Conservation (phyloP, 345 rosid species). For the Linum lewisii region DNA sequence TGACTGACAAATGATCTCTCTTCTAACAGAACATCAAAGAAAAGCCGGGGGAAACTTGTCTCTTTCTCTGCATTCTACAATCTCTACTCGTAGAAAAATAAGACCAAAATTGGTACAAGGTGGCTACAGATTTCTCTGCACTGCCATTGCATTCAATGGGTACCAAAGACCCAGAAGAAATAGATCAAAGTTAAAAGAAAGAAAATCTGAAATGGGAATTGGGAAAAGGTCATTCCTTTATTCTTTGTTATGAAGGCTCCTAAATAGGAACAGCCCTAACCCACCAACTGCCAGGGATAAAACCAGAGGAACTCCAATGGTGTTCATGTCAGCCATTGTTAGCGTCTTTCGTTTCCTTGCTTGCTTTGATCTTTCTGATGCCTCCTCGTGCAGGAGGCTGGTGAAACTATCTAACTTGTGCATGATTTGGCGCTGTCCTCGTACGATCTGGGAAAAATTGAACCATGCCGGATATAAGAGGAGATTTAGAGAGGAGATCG, state of each 20-base stretch:
- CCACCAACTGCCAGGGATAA: conserved; percentile 52
- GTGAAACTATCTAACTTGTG: conserved; percentile 58
- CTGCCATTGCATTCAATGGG: neutral
- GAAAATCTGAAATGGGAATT: neutral
- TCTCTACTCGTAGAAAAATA: neutral
- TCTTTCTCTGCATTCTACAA: neutral
- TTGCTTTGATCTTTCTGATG: conserved; percentile 32
- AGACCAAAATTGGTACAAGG: neutral
- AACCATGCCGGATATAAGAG: neutral
- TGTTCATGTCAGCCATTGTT: conserved; percentile 21
- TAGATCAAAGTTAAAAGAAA: neutral
- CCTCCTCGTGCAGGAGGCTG: conserved; percentile 43
- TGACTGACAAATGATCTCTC: neutral
- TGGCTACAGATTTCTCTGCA: neutral
- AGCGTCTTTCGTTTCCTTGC: conserved; percentile 29
- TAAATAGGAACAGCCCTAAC: conserved; percentile 50
- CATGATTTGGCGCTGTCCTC: conserved; percentile 76
- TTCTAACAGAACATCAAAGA: neutral
- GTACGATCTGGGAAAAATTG: conserved; percentile 16
- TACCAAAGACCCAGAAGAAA: neutral
- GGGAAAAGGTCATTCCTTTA: neutral
- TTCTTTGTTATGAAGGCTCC: conserved; percentile 18
- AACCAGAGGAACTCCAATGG: conserved; percentile 41
- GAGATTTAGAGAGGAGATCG: neutral
- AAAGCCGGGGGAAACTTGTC: neutral